Evolutionary conservation across 768 basidiomycete genomes (phyloP), one percentile per base, ranked within the genome.

Genomic region (Lactarius pseudohatsudake): DNA sequence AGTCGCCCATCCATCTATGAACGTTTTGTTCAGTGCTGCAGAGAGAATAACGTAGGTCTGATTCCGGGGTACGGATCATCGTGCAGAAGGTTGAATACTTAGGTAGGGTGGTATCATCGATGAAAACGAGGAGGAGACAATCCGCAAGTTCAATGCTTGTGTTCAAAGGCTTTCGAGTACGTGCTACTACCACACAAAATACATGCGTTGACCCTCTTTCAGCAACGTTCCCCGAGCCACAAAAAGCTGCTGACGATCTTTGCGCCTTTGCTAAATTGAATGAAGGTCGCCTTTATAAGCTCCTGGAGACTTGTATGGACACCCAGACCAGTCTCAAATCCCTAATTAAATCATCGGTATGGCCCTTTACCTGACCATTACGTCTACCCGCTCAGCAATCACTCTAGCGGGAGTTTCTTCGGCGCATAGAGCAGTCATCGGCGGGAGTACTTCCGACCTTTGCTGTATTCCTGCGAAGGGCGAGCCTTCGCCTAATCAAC

Each of bases 31-130:
- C 81, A 87, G 10, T 81, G 81, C 50, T 97, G 92, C 74, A 83
- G 91, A 66, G 82, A 86, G 57, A 86, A 95, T 74, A 98, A 98
- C 72, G 96, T 96, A 67, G 65, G 91, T 78, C n/a, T 34, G 38
- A 58, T 61, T 65, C 28, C 70, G 58, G 13, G 13, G 30, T n/a
- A 34, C 47, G 26, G 13, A 5, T 28, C 41, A n/a, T 38, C 15
- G 30, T 2, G 32, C 34, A 60, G 16, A 36, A 56, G 69, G 32
- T 71, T 63, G 26, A 28, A 60, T 47, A 38, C n/a, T 57, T 18
- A 59, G 26, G 7, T 67, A 97, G 94, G 95, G 94, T 1, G 96
- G 96, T 0, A 82, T 94, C 55, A 91, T 97, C 59, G 95, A 97
- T 71, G 85, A 90, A 68, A 81, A 94, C 68, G 91, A 92, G 72